Base-by-base conservation (phyloP, 805 yeast genomes). In the Lipomyces sp. region DNA sequence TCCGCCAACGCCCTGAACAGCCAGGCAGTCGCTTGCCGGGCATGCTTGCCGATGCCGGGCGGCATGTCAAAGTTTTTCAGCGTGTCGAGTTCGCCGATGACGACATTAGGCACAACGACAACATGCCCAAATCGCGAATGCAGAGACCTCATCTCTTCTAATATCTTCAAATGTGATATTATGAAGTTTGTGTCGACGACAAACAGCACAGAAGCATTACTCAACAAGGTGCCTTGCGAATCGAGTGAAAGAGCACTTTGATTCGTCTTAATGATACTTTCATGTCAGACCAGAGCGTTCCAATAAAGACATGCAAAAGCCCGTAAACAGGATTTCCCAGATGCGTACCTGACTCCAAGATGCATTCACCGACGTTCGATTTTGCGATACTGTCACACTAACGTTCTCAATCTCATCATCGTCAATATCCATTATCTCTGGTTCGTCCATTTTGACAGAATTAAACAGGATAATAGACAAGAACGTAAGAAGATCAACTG, bases 131-230 rank as follows among this genome's bases (percentile, higher is more conserved):
- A 82, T 11, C 66, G 52, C 0, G 57, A 44, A 3, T 75, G 75
- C 6, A 77, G 48, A 1, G 60, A 61, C 2, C 74, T 65, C 23
- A 90, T 63, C 0, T 74, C 74, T 41, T 83, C 80, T 7, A 89
- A 57, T 1, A 86, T 67, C 18, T 70, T 65, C 39, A 87, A 66
- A 63, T 88, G 89, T 1, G 88, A 78, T 2, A 90, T 67, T 13
- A 86, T 71, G 63, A 90, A 86, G 63, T 90, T 90, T 2, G 97
- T 90, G 64, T 90, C 97, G 0, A 87, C 71, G 0, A 89, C 82
- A 37, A 59, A 51, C 6, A 58, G 36, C 31, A 52, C 24, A 22
- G 39, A 33, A 2, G 55, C 47, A 23, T 14, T 19, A 2, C 33
- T 51, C 19, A 49, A 19, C 22, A 11, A n/a, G n/a, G 16, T 21